Evolutionary conservation across 768 basidiomycete species (phyloP), one percentile per base, ranked within the genome.

Genomic region (Boletus fagicola): DNA sequence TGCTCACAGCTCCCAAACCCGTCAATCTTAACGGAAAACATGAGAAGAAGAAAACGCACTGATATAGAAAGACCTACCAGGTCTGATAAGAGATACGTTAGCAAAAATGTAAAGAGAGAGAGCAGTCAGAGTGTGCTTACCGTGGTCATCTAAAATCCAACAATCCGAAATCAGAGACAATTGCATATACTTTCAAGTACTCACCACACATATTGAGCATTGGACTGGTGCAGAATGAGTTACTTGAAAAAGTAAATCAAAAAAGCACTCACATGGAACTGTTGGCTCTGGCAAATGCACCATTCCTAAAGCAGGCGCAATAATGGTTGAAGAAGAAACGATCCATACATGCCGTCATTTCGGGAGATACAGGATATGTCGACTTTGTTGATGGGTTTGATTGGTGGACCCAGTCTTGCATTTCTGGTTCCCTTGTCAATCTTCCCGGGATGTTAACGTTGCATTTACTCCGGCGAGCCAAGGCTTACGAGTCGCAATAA

Each of bases 281-380:
- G 68, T 96, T 97, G 10, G 94, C 93, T 52, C 90, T 78, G 1
- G 92, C 91, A 72, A 96, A 98, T 0, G 92, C 94, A 7, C 94
- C 93, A 51, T 84, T 84, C 57, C 94, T 82, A 75, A 96, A 98
- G 46, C 78, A 72, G 49, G 87, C 81, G 65, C 94, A 96, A 72
- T 97, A 97, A 65, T 95, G 94, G 58, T 87, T 90, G 77, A 95
- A 96, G 69, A 87, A 87, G 68, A 89, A 94, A 40, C 94, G 80
- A 68, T 97, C 94, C 43, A 98, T 85, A 8, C 90, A 87, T 5
- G 77, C 65, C 48, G 74, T 73, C 62, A 98, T 90, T 63, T 92
- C 91, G 1, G 83, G 78, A 0, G 87, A 87, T 10, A 97, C 69
- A 1, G 77, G 78, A 60, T 76, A 83, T 2, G 61, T 61, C 58